Evolutionary conservation across 345 rosid genomes (phyloP).

Genomic region (Excoecaria agallocha): DNA sequence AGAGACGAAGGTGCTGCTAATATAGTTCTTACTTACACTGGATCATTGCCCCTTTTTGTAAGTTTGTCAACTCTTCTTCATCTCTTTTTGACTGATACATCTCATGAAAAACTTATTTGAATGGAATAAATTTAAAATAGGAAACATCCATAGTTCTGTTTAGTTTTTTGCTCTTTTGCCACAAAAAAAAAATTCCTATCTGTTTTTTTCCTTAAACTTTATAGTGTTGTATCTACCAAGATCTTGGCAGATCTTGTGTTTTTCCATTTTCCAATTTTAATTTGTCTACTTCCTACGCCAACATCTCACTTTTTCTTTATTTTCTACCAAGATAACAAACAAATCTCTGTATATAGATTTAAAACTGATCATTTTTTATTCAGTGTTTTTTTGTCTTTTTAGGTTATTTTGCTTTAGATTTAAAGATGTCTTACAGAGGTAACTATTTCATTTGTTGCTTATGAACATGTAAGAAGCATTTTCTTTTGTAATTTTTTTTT

Average conservation of each 20-base stretch:
- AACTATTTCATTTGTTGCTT: slow-evolving; percentile 26
- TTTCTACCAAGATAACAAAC: too few relatives aligned
- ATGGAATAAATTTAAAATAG: background rate
- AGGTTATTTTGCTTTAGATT: slow-evolving; percentile 36
- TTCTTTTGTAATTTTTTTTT: background rate
- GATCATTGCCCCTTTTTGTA: slow-evolving; percentile 72
- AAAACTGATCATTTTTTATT: too few relatives aligned
- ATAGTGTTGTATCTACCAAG: background rate
- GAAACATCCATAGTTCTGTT: background rate
- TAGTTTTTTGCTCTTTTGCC: background rate
- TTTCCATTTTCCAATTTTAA: too few relatives aligned
- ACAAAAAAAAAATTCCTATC: background rate
- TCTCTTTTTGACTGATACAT: background rate
- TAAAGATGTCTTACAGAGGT: slow-evolving; percentile 30
- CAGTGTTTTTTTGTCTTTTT: slow-evolving; percentile 5
- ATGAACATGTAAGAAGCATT: slow-evolving; percentile 20
- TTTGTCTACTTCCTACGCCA: too few relatives aligned
- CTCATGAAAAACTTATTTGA: background rate
- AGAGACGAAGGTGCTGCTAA: slow-evolving; percentile 98
- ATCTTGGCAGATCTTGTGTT: too few relatives aligned
- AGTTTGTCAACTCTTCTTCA: slow-evolving; percentile 13
- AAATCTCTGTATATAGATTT: too few relatives aligned
- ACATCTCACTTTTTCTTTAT: too few relatives aligned
- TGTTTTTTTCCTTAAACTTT: background rate
- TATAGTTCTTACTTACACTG: slow-evolving; percentile 78